Evolutionary conservation across 495 filamentous ascomycete genomes (phyloP), one percentile per base, ranked within the genome.

Genomic region (Tetracladium setigerum): DNA sequence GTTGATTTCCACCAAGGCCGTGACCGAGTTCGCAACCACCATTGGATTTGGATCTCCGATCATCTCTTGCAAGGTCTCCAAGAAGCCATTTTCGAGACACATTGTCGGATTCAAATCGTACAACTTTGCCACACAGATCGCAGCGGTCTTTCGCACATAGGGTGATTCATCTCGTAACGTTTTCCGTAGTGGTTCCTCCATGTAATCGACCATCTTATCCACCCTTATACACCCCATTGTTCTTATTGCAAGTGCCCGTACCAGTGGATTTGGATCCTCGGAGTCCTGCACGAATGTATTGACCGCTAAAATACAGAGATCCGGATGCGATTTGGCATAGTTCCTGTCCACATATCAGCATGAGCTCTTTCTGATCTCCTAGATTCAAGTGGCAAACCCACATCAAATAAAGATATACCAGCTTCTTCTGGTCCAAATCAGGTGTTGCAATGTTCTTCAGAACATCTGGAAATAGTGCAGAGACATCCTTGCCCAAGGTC

Each of bases 171-270:
- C 92, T 59, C 85, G 83, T 53, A 99, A 73, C 14, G 92, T 99
- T 67, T 99, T 99, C 53, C 92, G 79, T 43, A 99, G 71, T 17
- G 92, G 92, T 63, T 97, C 92, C 67, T 99, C 92, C 92, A 97
- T 96, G 64, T 99, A 99, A 60, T 99, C 94, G 52, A 97, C 87
- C 84, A 99, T 99, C 68, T 99, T 99, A 52, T 97, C 92, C 50
- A 99, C 92, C 35, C 92, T 77, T 50, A 99, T 96, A 65, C 92
- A 97, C 19, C 92, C 92, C 92, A 99, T 99, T n/a, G 92, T 99
- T 34, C 92, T 78, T 61, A 99, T 95, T 37, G 92, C 92, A 12
- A 99, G 73, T 14, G 92, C 92, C 65, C 94, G 76, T 54, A 99
- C 88, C 5, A 99, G 75, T 2, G 92, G 92, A 62, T 99, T 99